phyloP scores from a whole-genome alignment of 495 filamentous ascomycete genomes.

The Glarea lozoyensis region DNA sequence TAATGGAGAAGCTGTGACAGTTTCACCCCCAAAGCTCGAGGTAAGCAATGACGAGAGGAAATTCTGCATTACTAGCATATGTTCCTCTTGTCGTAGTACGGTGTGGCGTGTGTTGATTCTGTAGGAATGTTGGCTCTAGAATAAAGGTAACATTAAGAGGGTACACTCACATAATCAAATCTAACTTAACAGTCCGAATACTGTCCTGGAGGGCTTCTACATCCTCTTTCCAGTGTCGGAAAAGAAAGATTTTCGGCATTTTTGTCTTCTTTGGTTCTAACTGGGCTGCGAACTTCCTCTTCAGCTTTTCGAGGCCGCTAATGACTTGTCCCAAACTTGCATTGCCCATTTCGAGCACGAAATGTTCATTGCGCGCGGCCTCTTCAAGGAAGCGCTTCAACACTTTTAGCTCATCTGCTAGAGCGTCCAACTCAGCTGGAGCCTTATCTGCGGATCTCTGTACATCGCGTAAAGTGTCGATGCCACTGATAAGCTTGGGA shows the following conservation, averaged over 20 bases:
- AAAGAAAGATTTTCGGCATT: constrained; percentile 4
- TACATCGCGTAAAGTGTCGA: constrained; percentile 7
- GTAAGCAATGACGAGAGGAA: not conserved
- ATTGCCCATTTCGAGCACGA: constrained; percentile 3
- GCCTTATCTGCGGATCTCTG: constrained; percentile 3
- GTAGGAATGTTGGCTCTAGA: not conserved
- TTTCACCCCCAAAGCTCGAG: not conserved
- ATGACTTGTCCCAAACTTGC: constrained; percentile 2
- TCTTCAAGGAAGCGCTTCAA: constrained; percentile 5
- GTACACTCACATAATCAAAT: constrained; percentile 8
- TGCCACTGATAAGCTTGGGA: constrained; percentile 1
- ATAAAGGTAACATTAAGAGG: not conserved
- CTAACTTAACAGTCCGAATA: constrained; percentile 1
- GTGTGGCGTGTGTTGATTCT: constrained; percentile 2
- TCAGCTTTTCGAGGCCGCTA: constrained; percentile 5
- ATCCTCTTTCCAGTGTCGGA: constrained; percentile 14
- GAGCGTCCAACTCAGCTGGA: constrained; percentile 6
- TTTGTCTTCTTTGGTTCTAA: not conserved
- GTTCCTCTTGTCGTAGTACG: not conserved
- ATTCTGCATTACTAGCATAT: constrained; percentile 1
- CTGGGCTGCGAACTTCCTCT: constrained; percentile 2
- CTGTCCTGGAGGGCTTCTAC: constrained; percentile 5
- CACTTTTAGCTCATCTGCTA: constrained; percentile 1
- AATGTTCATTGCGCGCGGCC: constrained; percentile 1
- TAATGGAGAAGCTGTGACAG: constrained; percentile 1